Evolutionary conservation across 805 yeast genomes (phyloP), one percentile per base, ranked within the genome.

Genomic region (Barnettozyma vustinii): DNA sequence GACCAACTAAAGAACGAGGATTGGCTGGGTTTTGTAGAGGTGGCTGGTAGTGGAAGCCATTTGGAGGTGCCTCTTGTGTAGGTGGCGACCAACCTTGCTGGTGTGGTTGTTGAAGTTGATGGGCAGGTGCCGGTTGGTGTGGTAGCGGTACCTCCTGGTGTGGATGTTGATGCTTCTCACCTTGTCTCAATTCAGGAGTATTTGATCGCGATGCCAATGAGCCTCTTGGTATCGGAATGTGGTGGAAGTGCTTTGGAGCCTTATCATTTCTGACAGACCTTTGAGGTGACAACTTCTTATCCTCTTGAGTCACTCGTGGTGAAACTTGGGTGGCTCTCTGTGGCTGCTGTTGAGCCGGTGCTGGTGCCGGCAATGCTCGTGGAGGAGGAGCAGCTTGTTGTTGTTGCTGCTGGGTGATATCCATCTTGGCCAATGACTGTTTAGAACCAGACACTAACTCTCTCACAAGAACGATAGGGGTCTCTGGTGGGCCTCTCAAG

Each of bases 401-500:
- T 18, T 36, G 39, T 36, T 36, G 39, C 23, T 36, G 23, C 23
- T 36, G 23, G 9, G 20, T 18, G 23, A 18, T 36, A 8, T 35
- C 37, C 18, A 35, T 35, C 20, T 36, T 36, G 13, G 23, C 23
- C 21, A 18, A 21, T 3, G 27, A 15, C 37, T 50, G 56, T 33
- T 52, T 49, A 9, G 56, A 37, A 5, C 57, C 37, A n/a, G 39
- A 39, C 42, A 62, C 56, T 21, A 67, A 51, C 33, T 60, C 64
- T 49, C 75, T 58, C 36, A 72, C 46, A 12, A 64, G 37, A 6
- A 49, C 49, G 18, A 59, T 48, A 8, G 83, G 80, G 16, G 79
- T 74, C 36, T 71, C 75, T 10, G 80, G 76, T 6, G 80, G 74
- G 5, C 68, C 69, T 54, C 75, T 65, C 42, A 74, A 59, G 2